Evolutionary conservation across 495 filamentous ascomycete genomes (phyloP), one percentile per base, ranked within the genome.

Genomic region (Aspergillus funiculosus): DNA sequence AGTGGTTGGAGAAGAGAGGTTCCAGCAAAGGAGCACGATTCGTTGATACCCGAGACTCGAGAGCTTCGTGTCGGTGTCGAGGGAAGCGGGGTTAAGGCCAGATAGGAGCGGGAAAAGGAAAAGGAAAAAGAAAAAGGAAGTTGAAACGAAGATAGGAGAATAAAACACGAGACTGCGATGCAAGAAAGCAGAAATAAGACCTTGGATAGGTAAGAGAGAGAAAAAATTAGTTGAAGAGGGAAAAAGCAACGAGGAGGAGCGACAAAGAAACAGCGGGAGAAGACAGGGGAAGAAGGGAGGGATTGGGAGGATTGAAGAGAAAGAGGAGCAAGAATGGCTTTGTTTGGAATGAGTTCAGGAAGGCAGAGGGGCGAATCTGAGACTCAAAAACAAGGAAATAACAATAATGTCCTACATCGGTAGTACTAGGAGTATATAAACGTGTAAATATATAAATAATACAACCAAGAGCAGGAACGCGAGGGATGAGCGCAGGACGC

Each of bases 251-350:
- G 34, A 21, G 18, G 42, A 30, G 25, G 6, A 39, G 19, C 31
- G 18, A 45, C 25, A 43, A 14, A 18, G 10, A 39, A 13, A 49
- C 22, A 28, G 30, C 8, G 11, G 21, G 30, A n/a, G n/a, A n/a
- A n/a, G n/a, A n/a, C n/a, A n/a, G n/a, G n/a, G n/a, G n/a, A n/a
- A n/a, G n/a, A n/a, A n/a, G n/a, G n/a, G n/a, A n/a, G n/a, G n/a
- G n/a, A n/a, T n/a, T n/a, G n/a, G n/a, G n/a, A n/a, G n/a, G 20
- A 29, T 25, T 28, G 36, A 13, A 9, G 18, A 28, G n/a, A 10
- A 18, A 10, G 15, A 27, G 15, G 25, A 22, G 9, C 35, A 43
- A 36, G 38, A 46, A 39, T 36, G 43, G 6, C 43, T 41, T 58
- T 50, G 48, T 57, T 44, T 32, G 27, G n/a, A n/a, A n/a, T n/a